Percentiles rank a stretch among this genome's conserved stretches.
phyloP scores from a whole-genome alignment of 345 rosid species.

The Rhodamnia argentea region DNA sequence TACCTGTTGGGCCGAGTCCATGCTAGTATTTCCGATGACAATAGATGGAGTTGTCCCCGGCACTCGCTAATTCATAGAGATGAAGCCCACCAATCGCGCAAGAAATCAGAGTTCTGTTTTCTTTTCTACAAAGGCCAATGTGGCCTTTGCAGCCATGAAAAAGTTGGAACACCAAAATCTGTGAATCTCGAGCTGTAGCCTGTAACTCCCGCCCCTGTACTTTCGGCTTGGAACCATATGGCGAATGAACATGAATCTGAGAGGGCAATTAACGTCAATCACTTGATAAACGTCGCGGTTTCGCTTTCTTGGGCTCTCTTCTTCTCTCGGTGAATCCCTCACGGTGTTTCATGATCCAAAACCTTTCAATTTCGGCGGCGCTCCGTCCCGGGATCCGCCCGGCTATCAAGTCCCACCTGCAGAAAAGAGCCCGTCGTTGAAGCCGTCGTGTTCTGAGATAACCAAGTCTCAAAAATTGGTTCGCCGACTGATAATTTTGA shows the following conservation, averaged over 20 bases:
- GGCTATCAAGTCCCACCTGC: slow-evolving; percentile 12
- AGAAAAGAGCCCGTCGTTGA: not conserved
- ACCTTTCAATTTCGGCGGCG: slow-evolving; percentile 4
- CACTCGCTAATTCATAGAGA: not conserved
- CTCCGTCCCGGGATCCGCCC: slow-evolving; percentile 9
- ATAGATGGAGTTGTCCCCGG: not conserved
- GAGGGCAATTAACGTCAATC: not conserved
- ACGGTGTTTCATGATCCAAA: slow-evolving; percentile 8
- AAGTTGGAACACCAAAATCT: not conserved
- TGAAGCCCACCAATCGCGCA: not conserved
- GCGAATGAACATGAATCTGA: not conserved
- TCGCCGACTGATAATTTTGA: not conserved
- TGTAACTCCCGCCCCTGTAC: not conserved
- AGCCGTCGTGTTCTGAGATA: not conserved
- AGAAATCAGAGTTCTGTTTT: not conserved
- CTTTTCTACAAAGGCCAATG: not conserved
- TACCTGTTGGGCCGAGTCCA: not conserved
- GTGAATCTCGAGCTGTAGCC: not conserved
- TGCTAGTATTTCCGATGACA: not conserved
- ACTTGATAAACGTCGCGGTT: not conserved
- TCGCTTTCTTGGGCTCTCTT: not conserved
- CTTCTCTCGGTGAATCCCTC: not conserved
- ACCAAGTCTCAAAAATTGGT: not conserved
- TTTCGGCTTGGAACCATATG: not conserved
- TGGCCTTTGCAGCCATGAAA: not conserved